Conservation (phyloP, 805 yeast species). For the Metahyphopichia silvanorum region DNA sequence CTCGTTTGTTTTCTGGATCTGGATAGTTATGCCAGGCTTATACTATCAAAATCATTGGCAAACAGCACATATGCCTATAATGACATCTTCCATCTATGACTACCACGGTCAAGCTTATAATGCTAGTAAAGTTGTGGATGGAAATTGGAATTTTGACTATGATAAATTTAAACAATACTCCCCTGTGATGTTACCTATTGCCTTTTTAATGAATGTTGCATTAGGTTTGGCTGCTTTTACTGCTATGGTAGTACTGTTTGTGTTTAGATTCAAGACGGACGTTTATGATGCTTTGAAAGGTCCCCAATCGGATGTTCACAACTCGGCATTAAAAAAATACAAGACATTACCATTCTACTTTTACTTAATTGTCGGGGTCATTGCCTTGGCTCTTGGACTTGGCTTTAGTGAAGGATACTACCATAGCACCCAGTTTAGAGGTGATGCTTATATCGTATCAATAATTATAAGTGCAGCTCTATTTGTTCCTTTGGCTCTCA, state of each 20-base stretch:
- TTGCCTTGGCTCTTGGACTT: conserved; percentile 9
- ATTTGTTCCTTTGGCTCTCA: conserved; percentile 7
- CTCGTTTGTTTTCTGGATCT: conserved; percentile 12
- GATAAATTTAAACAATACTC: conserved; percentile 11
- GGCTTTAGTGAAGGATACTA: conserved; percentile 7
- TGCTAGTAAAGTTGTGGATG: conserved; percentile 12
- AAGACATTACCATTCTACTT: conserved; percentile 5
- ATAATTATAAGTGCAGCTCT: conserved; percentile 6
- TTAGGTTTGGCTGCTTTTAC: conserved; percentile 10
- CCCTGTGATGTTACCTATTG: conserved; percentile 11
- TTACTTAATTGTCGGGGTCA: conserved; percentile 1
- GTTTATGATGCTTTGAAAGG: conserved; percentile 5
- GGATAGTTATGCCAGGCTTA: conserved; percentile 16
- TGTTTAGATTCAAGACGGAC: conserved; percentile 6
- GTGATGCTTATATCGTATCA: conserved; percentile 10
- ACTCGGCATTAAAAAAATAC: conserved; percentile 6
- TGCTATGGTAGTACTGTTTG: conserved; percentile 7
- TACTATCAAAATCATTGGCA: conserved; percentile 22
- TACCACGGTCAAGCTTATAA: conserved; percentile 9
- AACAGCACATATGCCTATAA: conserved; percentile 18
- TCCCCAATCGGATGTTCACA: conserved; percentile 6
- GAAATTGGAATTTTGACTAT: conserved; percentile 9
- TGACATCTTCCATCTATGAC: conserved; percentile 13
- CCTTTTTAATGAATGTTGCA: conserved; percentile 10
- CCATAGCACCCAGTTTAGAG: conserved; percentile 4